phyloP scores from a whole-genome alignment of 441 rosid species.

The Erysimum cheiri region DNA sequence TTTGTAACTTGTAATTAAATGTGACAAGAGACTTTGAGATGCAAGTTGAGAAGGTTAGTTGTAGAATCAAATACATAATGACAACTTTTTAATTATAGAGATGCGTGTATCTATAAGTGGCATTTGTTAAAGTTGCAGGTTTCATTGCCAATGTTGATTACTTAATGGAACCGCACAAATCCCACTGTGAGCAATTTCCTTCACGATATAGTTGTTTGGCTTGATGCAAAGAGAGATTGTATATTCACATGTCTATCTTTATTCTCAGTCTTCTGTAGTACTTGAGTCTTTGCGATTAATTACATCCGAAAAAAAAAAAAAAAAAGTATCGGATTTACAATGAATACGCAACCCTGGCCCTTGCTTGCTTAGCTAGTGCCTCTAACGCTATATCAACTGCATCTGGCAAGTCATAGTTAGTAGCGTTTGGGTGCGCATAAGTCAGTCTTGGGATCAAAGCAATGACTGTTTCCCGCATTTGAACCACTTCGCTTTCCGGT shows the following conservation, averaged over 20 bases:
- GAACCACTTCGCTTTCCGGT: conserved; percentile 32
- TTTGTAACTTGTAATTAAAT: conserved; percentile 59
- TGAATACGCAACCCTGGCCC: neutral
- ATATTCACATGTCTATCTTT: no score
- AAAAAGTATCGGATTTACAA: neutral
- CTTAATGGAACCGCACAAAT: neutral
- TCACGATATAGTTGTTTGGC: neutral
- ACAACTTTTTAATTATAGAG: neutral
- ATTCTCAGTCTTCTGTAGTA: no score
- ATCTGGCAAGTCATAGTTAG: conserved; percentile 35
- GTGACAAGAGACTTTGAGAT: conserved; percentile 74
- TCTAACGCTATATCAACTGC: conserved; percentile 41
- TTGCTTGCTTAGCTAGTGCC: conserved; percentile 34
- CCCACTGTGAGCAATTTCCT: neutral
- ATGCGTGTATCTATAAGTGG: neutral
- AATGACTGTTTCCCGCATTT: conserved; percentile 54
- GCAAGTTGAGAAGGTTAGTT: conserved; percentile 62
- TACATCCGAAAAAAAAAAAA: neutral
- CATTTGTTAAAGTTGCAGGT: neutral
- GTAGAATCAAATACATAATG: neutral
- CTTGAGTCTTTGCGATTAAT: neutral
- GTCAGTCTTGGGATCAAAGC: conserved; percentile 57
- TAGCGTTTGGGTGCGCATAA: conserved; percentile 55
- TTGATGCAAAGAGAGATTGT: neutral
- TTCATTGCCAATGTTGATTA: neutral